These are phyloP conservation scores for Naumovozyma castellii DNA, from an alignment of 805 yeast species.

Conservation along the genomic window DNA sequence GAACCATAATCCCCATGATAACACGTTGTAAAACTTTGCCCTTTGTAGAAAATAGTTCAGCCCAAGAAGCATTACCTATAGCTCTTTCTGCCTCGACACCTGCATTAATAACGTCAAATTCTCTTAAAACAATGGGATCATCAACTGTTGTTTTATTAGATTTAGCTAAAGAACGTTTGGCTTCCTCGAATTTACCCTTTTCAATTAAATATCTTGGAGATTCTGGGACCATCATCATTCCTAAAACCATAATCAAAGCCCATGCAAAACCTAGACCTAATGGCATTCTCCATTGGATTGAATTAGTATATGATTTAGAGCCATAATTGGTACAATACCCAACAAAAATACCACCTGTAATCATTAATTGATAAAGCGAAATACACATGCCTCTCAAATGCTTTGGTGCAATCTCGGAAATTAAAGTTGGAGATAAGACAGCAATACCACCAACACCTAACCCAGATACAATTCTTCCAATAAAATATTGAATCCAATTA, in stretches of 20 bases:
- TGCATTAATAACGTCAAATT: conserved; percentile 42
- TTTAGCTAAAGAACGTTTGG: conserved; percentile 46
- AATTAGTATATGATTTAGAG: conserved; percentile 47
- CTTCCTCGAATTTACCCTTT: conserved; percentile 47
- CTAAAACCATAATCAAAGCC: conserved; percentile 32
- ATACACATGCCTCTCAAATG: conserved; percentile 64
- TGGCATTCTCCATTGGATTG: conserved; percentile 70
- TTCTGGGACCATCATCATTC: conserved; percentile 51
- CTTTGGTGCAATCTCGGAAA: no score
- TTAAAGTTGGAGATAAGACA: conserved; percentile 66
- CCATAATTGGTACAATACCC: conserved; percentile 72
- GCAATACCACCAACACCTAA: no score
- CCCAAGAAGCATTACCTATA: conserved; percentile 47
- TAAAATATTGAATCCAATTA: conserved; percentile 62
- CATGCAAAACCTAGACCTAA: conserved; percentile 46
- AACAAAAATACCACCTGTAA: conserved; percentile 66
- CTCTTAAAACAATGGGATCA: conserved; percentile 45
- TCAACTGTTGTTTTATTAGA: conserved; percentile 48
- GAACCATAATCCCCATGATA: conserved; percentile 42
- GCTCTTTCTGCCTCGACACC: conserved; percentile 48
- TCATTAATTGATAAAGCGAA: conserved; percentile 62
- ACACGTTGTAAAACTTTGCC: conserved; percentile 44
- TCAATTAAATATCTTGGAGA: conserved; percentile 60
- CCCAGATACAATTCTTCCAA: conserved; percentile 58
- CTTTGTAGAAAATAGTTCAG: conserved; percentile 48